These are phyloP conservation scores for Sequoia sempervirens DNA, from an alignment of 75 land plant species.

Conservation along the genomic window DNA sequence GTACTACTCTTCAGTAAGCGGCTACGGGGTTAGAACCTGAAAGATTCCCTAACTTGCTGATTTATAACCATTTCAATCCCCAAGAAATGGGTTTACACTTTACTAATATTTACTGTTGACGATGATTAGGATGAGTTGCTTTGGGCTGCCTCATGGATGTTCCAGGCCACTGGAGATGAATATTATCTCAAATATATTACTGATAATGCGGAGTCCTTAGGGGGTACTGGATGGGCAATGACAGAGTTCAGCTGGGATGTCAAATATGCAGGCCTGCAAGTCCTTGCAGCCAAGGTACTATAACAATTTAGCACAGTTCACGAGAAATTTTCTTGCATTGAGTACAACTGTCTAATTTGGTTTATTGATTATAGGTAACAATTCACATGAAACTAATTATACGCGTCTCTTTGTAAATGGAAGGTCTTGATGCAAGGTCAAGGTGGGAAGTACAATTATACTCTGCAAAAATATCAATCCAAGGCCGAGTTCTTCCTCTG, in stretches of 20 bases:
- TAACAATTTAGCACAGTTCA: background rate
- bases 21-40: conserved; percentile 25
- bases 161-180: conserved; percentile 40
- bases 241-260: conserved; percentile 62
- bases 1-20: conserved; percentile 36
- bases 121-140: conserved; percentile 46
- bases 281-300: conserved; percentile 50
- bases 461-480: conserved; percentile 31
- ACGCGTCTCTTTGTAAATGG: background rate
- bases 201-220: conserved; percentile 34
- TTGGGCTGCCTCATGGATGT: conserved; percentile 63
- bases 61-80: background rate
- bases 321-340: background rate
- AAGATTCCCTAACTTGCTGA: background rate
- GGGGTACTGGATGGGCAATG: conserved; percentile 56
- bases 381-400: background rate
- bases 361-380: background rate
- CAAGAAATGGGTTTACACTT: background rate
- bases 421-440: conserved; percentile 26
- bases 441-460: conserved; percentile 16
- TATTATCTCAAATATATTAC: conserved; percentile 36
- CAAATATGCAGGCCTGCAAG: conserved; percentile 54
- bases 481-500: conserved; percentile 55
- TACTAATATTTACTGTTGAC: background rate
- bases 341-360: background rate